Percentiles rank a stretch among this genome's conserved stretches.
phyloP scores from a whole-genome alignment of 305 asterid genomes.

The Fraxinus sp. region DNA sequence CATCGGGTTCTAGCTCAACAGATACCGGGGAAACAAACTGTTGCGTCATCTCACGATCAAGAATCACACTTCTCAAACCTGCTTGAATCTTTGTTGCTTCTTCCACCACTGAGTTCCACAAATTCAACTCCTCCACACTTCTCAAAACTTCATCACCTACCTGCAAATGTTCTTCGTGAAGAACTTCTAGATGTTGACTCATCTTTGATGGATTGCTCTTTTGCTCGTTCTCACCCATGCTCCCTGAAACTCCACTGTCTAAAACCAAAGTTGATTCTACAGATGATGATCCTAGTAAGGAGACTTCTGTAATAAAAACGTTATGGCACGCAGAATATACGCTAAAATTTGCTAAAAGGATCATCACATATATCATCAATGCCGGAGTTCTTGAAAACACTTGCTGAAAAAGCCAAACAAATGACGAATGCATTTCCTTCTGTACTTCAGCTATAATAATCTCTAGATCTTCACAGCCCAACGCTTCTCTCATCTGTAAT shows the following conservation, averaged over 20 bases:
- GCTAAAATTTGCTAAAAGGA: constrained; percentile 67
- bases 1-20: constrained; percentile 55
- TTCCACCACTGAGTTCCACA: constrained; percentile 66
- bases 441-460: constrained; percentile 44
- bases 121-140: constrained; percentile 36
- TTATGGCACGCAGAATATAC: constrained; percentile 46
- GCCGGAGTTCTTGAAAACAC: constrained; percentile 71
- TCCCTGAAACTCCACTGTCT: neutral
- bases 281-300: neutral
- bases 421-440: constrained; percentile 67
- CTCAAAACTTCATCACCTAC: constrained; percentile 20
- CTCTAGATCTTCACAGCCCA: constrained; percentile 59
- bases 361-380: constrained; percentile 72
- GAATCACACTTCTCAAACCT: constrained; percentile 25
- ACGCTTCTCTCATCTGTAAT: constrained; percentile 59
- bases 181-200: constrained; percentile 10
- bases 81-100: constrained; percentile 46
- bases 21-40: constrained; percentile 60
- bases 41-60: constrained; percentile 42
- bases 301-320: constrained; percentile 21
- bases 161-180: neutral
- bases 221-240: constrained; percentile 4
- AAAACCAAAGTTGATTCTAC: neutral
- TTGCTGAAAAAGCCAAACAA: constrained; percentile 77
- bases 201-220: constrained; percentile 3